Percentiles rank a stretch among this genome's conserved stretches.
These are phyloP conservation scores for Taiozyma sp. DNA, from an alignment of 1,139 yeast species.

Conservation along the genomic window DNA sequence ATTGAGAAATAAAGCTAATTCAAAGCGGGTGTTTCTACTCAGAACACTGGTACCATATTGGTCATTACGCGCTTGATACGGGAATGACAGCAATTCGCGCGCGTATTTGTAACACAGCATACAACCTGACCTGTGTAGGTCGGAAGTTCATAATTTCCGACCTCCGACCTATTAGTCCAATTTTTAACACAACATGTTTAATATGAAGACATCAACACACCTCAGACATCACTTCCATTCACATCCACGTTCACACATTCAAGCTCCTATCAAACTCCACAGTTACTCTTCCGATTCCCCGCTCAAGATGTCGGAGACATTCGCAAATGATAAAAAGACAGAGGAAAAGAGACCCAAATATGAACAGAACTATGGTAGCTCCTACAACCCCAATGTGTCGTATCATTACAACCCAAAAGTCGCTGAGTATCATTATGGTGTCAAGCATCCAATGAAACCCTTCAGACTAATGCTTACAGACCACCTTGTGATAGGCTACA, in stretches of 20 bases:
- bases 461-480: slow-evolving; percentile 91
- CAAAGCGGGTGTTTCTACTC: no score
- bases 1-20: background rate
- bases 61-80: no score
- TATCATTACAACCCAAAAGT: slow-evolving; percentile 88
- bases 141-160: no score
- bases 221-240: background rate
- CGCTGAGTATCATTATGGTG: slow-evolving; percentile 82
- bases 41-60: no score
- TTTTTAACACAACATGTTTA: background rate
- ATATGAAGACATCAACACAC: background rate
- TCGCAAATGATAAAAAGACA: slow-evolving; percentile 51
- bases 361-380: slow-evolving; percentile 30
- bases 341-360: slow-evolving; percentile 54
- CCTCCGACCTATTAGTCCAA: background rate
- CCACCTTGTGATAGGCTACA: slow-evolving; percentile 81
- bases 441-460: slow-evolving; percentile 98
- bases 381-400: slow-evolving; percentile 58
- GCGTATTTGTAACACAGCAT: no score
- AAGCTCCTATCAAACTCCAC: background rate
- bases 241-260: background rate
- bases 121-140: no score
- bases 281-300: background rate
- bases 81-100: no score
- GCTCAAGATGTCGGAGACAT: slow-evolving; percentile 25